Percentiles rank a stretch among this genome's conserved stretches.
These are phyloP conservation scores for Helotiales sp. DNA, from an alignment of 2,329 filamentous ascomycete species.

Conservation along the genomic window DNA sequence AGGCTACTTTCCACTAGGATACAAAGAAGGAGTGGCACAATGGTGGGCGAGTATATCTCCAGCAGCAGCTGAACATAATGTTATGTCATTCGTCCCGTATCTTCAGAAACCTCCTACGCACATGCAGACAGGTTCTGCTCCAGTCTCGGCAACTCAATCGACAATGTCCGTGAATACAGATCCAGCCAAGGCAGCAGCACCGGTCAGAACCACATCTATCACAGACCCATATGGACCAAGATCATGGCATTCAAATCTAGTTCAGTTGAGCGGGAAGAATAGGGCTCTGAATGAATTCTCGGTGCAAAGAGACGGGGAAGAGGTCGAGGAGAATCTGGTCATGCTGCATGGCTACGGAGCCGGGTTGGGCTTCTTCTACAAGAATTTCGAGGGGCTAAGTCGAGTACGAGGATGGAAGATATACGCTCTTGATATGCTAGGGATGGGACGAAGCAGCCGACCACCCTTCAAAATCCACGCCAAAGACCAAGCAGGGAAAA, in stretches of 20 bases:
- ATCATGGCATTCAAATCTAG: conserved; percentile 82
- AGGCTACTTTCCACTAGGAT: conserved; percentile 78
- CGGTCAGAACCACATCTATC: conserved; percentile 46
- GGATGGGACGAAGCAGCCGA: conserved; percentile 86
- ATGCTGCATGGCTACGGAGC: conserved; percentile 98
- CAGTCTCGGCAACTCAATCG: conserved; percentile 43
- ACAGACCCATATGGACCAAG: conserved; percentile 82
- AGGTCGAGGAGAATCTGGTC: conserved; percentile 81
- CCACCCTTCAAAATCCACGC: conserved; percentile 83
- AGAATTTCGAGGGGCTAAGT: conserved; percentile 89
- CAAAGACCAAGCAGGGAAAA: conserved; percentile 77
- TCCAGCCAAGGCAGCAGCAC: conserved; percentile 40
- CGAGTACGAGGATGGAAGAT: conserved; percentile 80
- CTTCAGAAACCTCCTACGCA: conserved; percentile 65
- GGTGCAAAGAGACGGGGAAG: conserved; percentile 78
- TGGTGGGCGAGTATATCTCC: conserved; percentile 93
- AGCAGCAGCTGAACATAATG: conserved; percentile 80
- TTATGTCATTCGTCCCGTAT: conserved; percentile 83
- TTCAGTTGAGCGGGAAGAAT: conserved; percentile 81
- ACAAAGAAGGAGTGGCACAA: conserved; percentile 88
- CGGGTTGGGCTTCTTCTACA: conserved; percentile 96
- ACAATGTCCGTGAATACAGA: conserved; percentile 37
- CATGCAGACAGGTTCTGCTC: conserved; percentile 54
- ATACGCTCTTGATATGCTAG: conserved; percentile 91
- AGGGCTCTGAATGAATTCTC: conserved; percentile 91